Base-by-base conservation (phyloP, 495 filamentous ascomycete genomes). In the Talaromyces adpressus region DNA sequence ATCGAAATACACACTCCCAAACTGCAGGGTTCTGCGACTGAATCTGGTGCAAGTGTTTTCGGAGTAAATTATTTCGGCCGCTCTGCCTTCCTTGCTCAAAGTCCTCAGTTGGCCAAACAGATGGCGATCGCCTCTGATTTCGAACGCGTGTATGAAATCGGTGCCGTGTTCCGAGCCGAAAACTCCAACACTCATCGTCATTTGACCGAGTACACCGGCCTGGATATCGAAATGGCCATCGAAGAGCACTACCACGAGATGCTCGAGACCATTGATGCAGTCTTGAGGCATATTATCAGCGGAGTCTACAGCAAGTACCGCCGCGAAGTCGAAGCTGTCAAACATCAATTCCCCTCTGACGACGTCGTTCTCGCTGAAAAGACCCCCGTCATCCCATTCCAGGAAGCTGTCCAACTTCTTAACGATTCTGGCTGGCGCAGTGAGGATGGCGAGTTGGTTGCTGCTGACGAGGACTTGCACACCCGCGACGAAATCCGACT, bases 171-270 rank as follows among this genome's bases (percentile, higher is more conserved):
- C 83, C 85, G 91, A 63, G 93, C 93, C 2, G 92, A 97, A 79
- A 97, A 97, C 76, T 91, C 87, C 51, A 96, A 96, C 68, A 97
- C 93, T 0, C 91, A 95, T 65, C 84, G 93, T 61, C 93, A 97
- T 71, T 87, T 97, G 87, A 97, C 92, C 3, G 93, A 96, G 72
- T 97, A 96, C 75, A 97, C 91, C 12, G 93, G 93, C 63, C 83
- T 98, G 62, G 93, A 98, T 87, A 68, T 97, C 59, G 93, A 97
- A 75, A 97, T 97, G 92, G 89, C 91, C 12, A 96, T 97, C 69
- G 87, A 93, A 59, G 85, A 95, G 63, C 84, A 92, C 73, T 97
- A 97, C 73, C 84, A 89, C 66, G 93, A 98, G 72, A 91, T 92
- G 67, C 77, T 90, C 9, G 76, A 88, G 51, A 81, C 87, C 56